Base-by-base conservation (phyloP, 352 stramenopile genomes). In the Phytopythium helicoides region DNA sequence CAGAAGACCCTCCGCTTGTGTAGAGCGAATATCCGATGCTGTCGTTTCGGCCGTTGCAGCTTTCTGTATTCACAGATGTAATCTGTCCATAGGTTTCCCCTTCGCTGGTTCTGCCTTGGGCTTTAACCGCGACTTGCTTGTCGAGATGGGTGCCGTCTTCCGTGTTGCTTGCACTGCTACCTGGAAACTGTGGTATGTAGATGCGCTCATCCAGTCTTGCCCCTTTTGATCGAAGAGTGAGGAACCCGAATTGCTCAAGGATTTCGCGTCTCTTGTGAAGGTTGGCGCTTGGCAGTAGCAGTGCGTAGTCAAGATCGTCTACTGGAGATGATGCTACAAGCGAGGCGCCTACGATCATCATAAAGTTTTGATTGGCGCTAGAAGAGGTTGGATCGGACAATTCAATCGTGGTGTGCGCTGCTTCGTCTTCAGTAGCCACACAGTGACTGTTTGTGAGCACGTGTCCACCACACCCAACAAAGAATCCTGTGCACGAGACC, bases 361-460 rank as follows among this genome's bases (percentile, higher is more conserved):
- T 71, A 77, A 33, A 53, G 33, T 12, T 73, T 33, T 9, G 28
- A 35, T 3, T 47, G 18, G 23, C 68, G 75, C 1, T 19, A 36
- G 7, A 7, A 11, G 26, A 61, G 0, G 45, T 58, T 50, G 84
- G 66, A 6, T 69, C 76, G 18, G 68, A 60, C 38, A 85, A 76
- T 64, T 87, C 76, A 53, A 85, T 64, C 9, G 66, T 37, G 6
- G 62, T 64, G 23, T 64, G 41, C 10, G 59, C 55, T 23, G 73
- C 73, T 7, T 79, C 64, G n/a, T 31, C 51, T 1, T 60, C 28
- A 16, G 54, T 52, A 6, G 48, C 42, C 21, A 87, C 70, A 35
- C 76, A 87, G 59, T 87, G 76, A 56, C 73, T 55, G 47, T 79
- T 85, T 2, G 76, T 85, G n/a, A 87, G 35, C 7, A 87, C 34